Base-by-base conservation (phyloP, 345 rosid species). In the Murraya paniculata region DNA sequence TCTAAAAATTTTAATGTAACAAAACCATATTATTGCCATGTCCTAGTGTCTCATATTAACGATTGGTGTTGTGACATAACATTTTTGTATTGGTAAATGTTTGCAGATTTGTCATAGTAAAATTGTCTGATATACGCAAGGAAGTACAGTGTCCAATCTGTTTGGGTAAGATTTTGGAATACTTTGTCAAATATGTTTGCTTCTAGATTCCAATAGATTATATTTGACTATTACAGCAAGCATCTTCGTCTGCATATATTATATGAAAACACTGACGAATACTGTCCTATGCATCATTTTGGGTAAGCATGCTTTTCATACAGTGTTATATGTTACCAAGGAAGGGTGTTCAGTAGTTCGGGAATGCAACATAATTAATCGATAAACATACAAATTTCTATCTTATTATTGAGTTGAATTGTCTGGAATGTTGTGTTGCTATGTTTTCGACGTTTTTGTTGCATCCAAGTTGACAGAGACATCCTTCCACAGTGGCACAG, bases 61-160 rank as follows among this genome's bases (percentile, higher is more conserved):
- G 73, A 19, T 65, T 50, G 45, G 67, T 71, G 48, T 21, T 64
- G 67, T 73, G 27, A 28, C 61, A 24, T 79, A 69, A 71, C 65
- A 24, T 76, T 65, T 60, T n/a, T 69, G 67, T 66, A 35, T n/a
- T 65, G 77, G 58, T 65, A 45, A 70, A 41, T 79, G 53, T 56
- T 79, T 83, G 84, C 90, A 87, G 90, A 55, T 85, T 39, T 81
- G 84, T 88, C 72, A 64, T 81, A 0, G 87, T 92, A 64, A 88
- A 88, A 72, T 81, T 86, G 64, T 81, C 89, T 16, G 95, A 91
- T 61, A 82, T 92, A 78, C 91, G 90, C 33, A 91, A 90, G 78
- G 93, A 90, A 78, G 93, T 92, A 65, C 97, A 91, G 71, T 92
- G 97, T 79, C 95, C 92, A 3, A 92, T 92, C 74, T 92, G 95